Conservation (phyloP, 192 early-diverging fungal genomes). For the Coemansia furcata region DNA sequence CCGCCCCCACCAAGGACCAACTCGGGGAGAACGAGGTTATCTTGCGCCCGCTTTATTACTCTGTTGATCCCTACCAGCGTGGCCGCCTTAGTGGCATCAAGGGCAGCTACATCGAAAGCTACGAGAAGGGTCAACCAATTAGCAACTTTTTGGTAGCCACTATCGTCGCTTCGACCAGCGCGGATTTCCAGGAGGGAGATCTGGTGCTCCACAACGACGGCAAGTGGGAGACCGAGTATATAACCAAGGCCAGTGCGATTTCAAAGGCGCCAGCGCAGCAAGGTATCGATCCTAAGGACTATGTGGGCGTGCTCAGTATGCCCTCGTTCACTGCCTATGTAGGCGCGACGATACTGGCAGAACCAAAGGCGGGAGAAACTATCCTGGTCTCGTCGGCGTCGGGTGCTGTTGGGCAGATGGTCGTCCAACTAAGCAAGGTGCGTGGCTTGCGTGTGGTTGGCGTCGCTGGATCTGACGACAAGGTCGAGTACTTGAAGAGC, state of each 20-base stretch:
- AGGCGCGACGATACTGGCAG: slow-evolving; percentile 61
- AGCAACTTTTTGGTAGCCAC: slow-evolving; percentile 46
- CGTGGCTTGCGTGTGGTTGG: slow-evolving; percentile 79
- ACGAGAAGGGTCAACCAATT: slow-evolving; percentile 57
- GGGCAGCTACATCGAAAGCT: slow-evolving; percentile 61
- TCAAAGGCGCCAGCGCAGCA: slow-evolving; percentile 11
- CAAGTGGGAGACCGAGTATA: slow-evolving; percentile 54
- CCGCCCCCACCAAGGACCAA: slow-evolving; percentile 14
- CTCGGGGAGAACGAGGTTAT: slow-evolving; percentile 34
- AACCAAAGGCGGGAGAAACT: slow-evolving; percentile 53
- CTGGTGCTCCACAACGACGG: slow-evolving; percentile 76
- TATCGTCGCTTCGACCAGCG: slow-evolving; percentile 62
- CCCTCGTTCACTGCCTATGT: slow-evolving; percentile 76
- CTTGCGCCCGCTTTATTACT: slow-evolving; percentile 64
- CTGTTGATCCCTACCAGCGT: slow-evolving; percentile 75
- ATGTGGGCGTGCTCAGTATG: slow-evolving; percentile 73
- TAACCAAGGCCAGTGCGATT: slow-evolving; percentile 22
- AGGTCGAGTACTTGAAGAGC: slow-evolving; percentile 69
- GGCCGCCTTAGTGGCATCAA: slow-evolving; percentile 60
- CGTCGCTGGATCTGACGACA: slow-evolving; percentile 79
- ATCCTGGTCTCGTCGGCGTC: slow-evolving; percentile 74
- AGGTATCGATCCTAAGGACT: slow-evolving; percentile 56
- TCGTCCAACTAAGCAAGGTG: slow-evolving; percentile 76
- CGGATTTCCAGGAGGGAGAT: slow-evolving; percentile 63
- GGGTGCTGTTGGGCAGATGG: slow-evolving; percentile 72